Conservation (phyloP, 257 asterid genomes). For the Solanum stenotomum region DNA sequence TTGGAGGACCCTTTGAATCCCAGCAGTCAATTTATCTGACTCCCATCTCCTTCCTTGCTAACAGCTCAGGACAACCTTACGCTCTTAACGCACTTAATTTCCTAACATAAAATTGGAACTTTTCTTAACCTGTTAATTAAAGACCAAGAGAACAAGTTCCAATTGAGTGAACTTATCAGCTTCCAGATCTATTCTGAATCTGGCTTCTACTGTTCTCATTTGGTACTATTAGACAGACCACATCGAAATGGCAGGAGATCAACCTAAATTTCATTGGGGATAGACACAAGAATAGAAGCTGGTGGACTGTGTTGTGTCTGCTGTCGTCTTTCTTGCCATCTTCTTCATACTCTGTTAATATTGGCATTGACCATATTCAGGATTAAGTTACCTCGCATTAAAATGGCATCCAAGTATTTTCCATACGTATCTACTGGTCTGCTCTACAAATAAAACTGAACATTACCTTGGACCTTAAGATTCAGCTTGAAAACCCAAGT, state of each 20-base stretch:
- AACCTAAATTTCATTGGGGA: not conserved
- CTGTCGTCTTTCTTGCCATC: not conserved
- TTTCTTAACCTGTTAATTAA: not conserved
- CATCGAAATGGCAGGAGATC: not conserved
- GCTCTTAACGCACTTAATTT: not conserved
- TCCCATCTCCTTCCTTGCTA: not conserved
- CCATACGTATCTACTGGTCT: not conserved
- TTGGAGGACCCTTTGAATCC: not conserved
- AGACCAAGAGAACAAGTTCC: not conserved
- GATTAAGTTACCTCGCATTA: not conserved
- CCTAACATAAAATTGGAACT: not conserved
- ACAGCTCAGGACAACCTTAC: not conserved
- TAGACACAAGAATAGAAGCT: not conserved
- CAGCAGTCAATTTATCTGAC: not conserved
- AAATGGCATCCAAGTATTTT: not conserved
- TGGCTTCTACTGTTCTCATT: not conserved
- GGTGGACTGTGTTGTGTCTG: not conserved
- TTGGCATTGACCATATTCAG: slow-evolving; percentile 1
- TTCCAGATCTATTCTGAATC: not conserved
- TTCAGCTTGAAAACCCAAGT: not conserved
- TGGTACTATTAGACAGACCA: not conserved
- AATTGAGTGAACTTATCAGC: not conserved
- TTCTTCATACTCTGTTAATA: not conserved
- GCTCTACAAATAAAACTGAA: not conserved
- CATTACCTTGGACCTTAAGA: not conserved